These are phyloP conservation scores for Trichoderma sp. DNA, from an alignment of 2,329 filamentous ascomycete genomes.

Conservation along the genomic window DNA sequence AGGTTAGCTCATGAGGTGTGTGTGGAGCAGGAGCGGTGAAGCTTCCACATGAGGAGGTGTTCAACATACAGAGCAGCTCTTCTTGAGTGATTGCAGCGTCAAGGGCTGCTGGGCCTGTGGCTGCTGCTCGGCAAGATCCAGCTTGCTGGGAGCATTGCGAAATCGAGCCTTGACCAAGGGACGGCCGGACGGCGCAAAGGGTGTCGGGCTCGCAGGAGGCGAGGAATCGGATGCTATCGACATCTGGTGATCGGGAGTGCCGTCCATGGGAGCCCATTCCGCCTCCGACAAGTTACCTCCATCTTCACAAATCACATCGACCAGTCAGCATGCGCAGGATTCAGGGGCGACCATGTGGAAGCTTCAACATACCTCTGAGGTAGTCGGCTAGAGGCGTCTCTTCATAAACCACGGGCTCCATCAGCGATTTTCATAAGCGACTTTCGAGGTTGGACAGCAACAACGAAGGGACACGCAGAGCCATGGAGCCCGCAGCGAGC, in stretches of 20 bases:
- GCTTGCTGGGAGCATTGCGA: slow-evolving; percentile 40
- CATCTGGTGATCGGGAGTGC: slow-evolving; percentile 31
- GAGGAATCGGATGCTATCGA: slow-evolving; percentile 39
- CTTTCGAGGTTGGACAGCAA: slow-evolving; percentile 28
- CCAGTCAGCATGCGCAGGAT: slow-evolving; percentile 14
- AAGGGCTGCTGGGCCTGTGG: slow-evolving; percentile 22
- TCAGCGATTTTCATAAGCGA: slow-evolving; percentile 27
- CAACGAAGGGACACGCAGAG: slow-evolving; percentile 30
- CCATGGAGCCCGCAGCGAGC: slow-evolving; percentile 29
- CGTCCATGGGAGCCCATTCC: slow-evolving; percentile 47
- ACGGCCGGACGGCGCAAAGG: slow-evolving; percentile 57
- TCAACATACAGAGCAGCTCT: slow-evolving; percentile 51
- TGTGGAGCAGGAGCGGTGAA: background rate
- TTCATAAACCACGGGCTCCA: slow-evolving; percentile 87
- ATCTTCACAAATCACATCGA: slow-evolving; percentile 34
- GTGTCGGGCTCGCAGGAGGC: slow-evolving; percentile 47
- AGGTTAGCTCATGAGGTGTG: background rate
- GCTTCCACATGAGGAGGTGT: background rate
- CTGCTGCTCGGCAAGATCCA: background rate
- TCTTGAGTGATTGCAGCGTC: slow-evolving; percentile 46
- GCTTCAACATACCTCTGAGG: slow-evolving; percentile 66
- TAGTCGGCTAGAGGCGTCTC: slow-evolving; percentile 86
- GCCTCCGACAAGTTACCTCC: slow-evolving; percentile 47
- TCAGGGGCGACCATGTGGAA: background rate
- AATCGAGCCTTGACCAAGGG: slow-evolving; percentile 55